Evolutionary conservation across 768 basidiomycete genomes (phyloP).

Genomic region (Mrakia gelida): DNA sequence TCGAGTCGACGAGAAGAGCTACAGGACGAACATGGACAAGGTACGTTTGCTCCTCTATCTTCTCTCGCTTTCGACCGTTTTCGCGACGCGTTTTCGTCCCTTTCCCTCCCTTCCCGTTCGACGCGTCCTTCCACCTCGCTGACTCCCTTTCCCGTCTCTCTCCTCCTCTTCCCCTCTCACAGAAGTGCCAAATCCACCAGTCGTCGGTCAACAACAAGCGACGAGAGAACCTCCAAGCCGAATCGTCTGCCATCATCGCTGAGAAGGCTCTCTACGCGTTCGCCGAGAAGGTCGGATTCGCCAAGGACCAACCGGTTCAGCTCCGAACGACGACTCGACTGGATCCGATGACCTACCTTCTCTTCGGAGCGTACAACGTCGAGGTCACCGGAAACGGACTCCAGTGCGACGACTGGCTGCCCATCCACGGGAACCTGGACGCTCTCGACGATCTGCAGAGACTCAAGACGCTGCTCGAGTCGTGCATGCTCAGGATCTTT

Average conservation of each 20-base stretch:
- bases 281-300: constrained; percentile 64
- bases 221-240: constrained; percentile 48
- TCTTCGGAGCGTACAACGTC: constrained; percentile 82
- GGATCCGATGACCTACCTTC: constrained; percentile 80
- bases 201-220: constrained; percentile 78
- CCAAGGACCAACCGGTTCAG: constrained; percentile 51
- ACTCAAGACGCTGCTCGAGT: constrained; percentile 72
- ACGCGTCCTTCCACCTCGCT: background rate
- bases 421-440: constrained; percentile 57
- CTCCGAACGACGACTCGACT: constrained; percentile 76
- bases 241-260: constrained; percentile 42
- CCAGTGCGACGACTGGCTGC: constrained; percentile 86
- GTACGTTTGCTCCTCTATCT: constrained; percentile 8
- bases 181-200: constrained; percentile 76
- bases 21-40: constrained; percentile 5
- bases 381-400: constrained; percentile 66
- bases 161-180: background rate
- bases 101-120: background rate
- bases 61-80: background rate
- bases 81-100: constrained; percentile 12
- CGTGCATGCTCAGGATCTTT: constrained; percentile 81
- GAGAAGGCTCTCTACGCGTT: constrained; percentile 78
- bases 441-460: constrained; percentile 76
- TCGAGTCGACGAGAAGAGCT: constrained; percentile 54
- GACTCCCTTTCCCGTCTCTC: background rate